Base-by-base conservation (phyloP, 2,329 filamentous ascomycete genomes). In the Huntiella decipiens region DNA sequence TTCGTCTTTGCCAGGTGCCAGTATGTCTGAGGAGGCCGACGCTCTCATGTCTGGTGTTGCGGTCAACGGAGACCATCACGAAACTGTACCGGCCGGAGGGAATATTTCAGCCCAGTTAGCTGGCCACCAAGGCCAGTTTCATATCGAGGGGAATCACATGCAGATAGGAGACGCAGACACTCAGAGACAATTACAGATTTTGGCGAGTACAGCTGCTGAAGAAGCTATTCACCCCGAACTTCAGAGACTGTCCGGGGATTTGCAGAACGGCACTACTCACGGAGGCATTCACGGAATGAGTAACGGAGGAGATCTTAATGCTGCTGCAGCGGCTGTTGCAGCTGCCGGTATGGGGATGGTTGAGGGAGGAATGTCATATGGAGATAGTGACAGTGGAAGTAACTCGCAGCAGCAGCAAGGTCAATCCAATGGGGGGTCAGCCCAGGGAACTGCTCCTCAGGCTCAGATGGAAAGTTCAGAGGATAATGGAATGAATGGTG, bases 211-310 rank as follows among this genome's bases (percentile, higher is more conserved):
- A 1, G 28, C 50, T 40, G 46, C 50, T 42, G 53, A 56, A 46
- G 49, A 50, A 33, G 51, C 50, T 44, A 51, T 56, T 41, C 54
- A 56, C 37, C 53, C 54, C 40, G 54, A 53, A 38, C 52, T 56
- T 6, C 54, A 56, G 32, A 48, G 56, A 51, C 43, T 57, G 52
- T 34, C 28, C n/a, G 40, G 40, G 3, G 13, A 32, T 17, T 34
- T 43, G 16, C 28, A 43, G n/a, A 15, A 10, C 15, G 34, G 16
- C 17, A 28, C 34, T 15, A 11, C 15, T 36, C 12, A n/a, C 34
- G 12, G 12, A 16, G 34, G n/a, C 4, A 13, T 43, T 4, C 40
- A 43, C 11, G 31, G 31, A 4, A 33, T 43, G 40, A 32, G 12
- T 15, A 36, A 34, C 13, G 28, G n/a, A n/a, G 40, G 8, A 8